phyloP scores from a whole-genome alignment of 306 rosid species.

The Prunus armeniaca region DNA sequence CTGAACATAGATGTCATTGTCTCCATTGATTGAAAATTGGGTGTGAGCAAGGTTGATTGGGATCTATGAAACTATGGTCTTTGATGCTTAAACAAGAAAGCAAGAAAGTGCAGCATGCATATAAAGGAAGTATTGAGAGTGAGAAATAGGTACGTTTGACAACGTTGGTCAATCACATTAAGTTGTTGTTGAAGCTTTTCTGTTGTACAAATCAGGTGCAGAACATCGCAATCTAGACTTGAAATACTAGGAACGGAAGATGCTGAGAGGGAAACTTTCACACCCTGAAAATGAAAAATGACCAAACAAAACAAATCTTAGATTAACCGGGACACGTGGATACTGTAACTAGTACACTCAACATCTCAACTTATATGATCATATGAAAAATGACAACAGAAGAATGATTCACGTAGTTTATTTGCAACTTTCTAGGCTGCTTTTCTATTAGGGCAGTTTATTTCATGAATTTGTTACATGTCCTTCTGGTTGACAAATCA shows the following conservation, averaged over 20 bases:
- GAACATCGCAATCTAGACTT: slow-evolving; percentile 60
- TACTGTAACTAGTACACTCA: background rate
- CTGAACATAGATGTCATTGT: background rate
- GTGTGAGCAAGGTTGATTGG: background rate
- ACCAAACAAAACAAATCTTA: background rate
- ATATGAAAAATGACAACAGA: background rate
- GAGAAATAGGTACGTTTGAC: slow-evolving; percentile 45
- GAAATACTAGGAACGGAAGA: slow-evolving; percentile 51
- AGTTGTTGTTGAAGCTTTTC: slow-evolving; percentile 88
- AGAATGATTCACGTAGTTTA: background rate
- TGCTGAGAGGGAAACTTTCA: slow-evolving; percentile 63
- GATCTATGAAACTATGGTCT: slow-evolving; percentile 2
- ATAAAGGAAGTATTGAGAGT: slow-evolving; percentile 6
- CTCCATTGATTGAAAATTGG: background rate
- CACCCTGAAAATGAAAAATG: slow-evolving; percentile 52
- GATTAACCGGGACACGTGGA: background rate
- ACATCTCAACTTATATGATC: background rate
- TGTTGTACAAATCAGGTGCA: slow-evolving; percentile 60
- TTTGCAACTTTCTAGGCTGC: background rate
- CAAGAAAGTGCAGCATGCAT: background rate
- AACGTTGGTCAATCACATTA: slow-evolving; percentile 66
- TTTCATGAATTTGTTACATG: background rate
- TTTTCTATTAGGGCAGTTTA: background rate
- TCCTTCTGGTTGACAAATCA: background rate
- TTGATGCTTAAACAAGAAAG: background rate